Evolutionary conservation across 1,139 yeast species (phyloP), one percentile per base, ranked within the genome.

Genomic region (Pichia kudriavzevii): DNA sequence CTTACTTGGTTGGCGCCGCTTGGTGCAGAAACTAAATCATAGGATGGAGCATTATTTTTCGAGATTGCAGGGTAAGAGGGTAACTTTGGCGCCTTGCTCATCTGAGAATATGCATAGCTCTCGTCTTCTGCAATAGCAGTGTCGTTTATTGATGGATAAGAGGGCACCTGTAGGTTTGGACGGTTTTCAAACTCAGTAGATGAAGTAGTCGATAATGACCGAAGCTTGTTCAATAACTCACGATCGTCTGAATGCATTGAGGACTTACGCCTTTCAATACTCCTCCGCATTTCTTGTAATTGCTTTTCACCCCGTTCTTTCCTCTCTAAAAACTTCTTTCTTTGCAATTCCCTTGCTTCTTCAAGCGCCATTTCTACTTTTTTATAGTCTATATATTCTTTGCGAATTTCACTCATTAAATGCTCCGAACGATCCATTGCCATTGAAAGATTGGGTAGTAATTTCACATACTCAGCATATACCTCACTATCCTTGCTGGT

Each of bases 371-470:
- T 42, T 30, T 52, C 53, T 4, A 46, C 37, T 18, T 40, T 45
- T 9, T 40, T 15, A 34, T 53, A 60, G 4, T 45, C 48, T 6
- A 52, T 50, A 31, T 59, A 52, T 31, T 56, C 56, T 31, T 53
- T 55, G 26, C 55, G 56, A 13, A 69, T 43, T 1, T 55, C 45
- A 11, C 42, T 40, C 42, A 62, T 60, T 24, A 68, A 49, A 33
- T 48, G 46, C 41, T 67, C 71, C 40, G 64, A 59, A 24, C 59
- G 56, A 13, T 51, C 49, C 53, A 69, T 52, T 2, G 66, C 60
- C 1, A 41, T 43, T 3, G 62, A 56, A 17, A 61, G 47, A 28
- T 44, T 46, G 4, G 41, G 35, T 25, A 48, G 43, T 24, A 57
- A 30, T 6, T 40, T 26, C 12, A 40, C 22, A 32, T 53, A 58